A percentile compares a stretch with the other conserved stretches of the same genome.
Evolutionary conservation across 1,284 basidiomycete species (phyloP).

Genomic region (Wallemia mellicola): DNA sequence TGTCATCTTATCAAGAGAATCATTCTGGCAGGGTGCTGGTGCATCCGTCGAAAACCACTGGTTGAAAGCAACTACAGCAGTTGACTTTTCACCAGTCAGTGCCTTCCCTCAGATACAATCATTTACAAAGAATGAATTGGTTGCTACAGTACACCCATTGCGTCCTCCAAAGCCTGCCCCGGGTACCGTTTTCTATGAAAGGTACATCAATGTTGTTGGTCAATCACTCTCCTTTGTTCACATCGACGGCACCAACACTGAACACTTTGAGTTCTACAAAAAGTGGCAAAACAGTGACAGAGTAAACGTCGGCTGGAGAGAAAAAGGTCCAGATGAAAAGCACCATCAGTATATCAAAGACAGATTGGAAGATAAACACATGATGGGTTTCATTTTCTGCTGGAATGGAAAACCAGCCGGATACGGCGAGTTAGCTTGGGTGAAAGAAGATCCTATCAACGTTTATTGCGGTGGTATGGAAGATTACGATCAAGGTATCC

Average conservation of each 20-base stretch:
- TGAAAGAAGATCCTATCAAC: conserved; percentile 18
- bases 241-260: conserved; percentile 18
- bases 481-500: conserved; percentile 24
- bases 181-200: conserved; percentile 22
- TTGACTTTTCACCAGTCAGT: conserved; percentile 5
- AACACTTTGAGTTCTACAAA: conserved; percentile 23
- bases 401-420: conserved; percentile 27
- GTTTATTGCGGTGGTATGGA: conserved; percentile 11
- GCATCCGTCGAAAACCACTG: conserved; percentile 19
- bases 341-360: conserved; percentile 21
- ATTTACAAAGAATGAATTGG: conserved; percentile 23
- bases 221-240: conserved; percentile 21
- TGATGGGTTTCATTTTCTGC: conserved; percentile 22
- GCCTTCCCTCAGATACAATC: conserved; percentile 19
- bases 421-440: conserved; percentile 24
- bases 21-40: conserved; percentile 28
- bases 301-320: conserved; percentile 24
- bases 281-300: conserved; percentile 25
- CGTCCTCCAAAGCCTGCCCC: conserved; percentile 24
- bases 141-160: conserved; percentile 25
- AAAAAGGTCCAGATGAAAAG: conserved; percentile 22
- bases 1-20: conserved; percentile 19
- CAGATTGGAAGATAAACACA: conserved; percentile 19
- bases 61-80: conserved; percentile 12
- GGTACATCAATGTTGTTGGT: conserved; percentile 20